Conservation (phyloP, 1,284 basidiomycete genomes). For the Cystobasidium slooffiae region DNA sequence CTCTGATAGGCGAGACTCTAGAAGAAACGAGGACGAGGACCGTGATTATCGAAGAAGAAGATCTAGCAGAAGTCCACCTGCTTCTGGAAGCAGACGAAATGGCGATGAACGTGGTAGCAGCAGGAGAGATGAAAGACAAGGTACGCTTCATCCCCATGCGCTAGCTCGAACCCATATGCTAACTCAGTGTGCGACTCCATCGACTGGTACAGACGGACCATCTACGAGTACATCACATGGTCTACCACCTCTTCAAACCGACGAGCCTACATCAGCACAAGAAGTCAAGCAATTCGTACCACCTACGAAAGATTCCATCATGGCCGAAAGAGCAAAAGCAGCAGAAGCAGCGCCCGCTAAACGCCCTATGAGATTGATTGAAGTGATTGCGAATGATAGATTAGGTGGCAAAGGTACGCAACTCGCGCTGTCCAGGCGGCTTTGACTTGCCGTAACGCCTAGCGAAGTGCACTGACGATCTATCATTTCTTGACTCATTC, state of each 20-base stretch:
- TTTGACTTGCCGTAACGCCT: not conserved
- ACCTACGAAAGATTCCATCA: slow-evolving; percentile 32
- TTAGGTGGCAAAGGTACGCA: slow-evolving; percentile 86
- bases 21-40: slow-evolving; percentile 11
- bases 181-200: not conserved
- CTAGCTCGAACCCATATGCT: not conserved
- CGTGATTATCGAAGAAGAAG: not conserved
- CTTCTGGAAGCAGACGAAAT: not conserved
- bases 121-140: not conserved
- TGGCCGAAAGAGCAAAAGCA: slow-evolving; percentile 35
- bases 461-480: not conserved
- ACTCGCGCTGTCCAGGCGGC: not conserved
- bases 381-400: slow-evolving; percentile 97
- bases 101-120: slow-evolving; percentile 8
- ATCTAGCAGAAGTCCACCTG: slow-evolving; percentile 33
- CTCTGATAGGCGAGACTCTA: not conserved
- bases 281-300: slow-evolving; percentile 40
- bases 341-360: slow-evolving; percentile 24
- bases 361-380: slow-evolving; percentile 57
- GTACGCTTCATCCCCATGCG: not conserved
- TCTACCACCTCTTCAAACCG: slow-evolving; percentile 34
- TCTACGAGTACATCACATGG: slow-evolving; percentile 8
- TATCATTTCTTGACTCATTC: not conserved
- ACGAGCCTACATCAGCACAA: not conserved
- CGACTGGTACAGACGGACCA: not conserved